Percentiles rank a stretch among this genome's conserved stretches.
These are phyloP conservation scores for Ballota nigra DNA, from an alignment of 257 asterid species.

Conservation along the genomic window DNA sequence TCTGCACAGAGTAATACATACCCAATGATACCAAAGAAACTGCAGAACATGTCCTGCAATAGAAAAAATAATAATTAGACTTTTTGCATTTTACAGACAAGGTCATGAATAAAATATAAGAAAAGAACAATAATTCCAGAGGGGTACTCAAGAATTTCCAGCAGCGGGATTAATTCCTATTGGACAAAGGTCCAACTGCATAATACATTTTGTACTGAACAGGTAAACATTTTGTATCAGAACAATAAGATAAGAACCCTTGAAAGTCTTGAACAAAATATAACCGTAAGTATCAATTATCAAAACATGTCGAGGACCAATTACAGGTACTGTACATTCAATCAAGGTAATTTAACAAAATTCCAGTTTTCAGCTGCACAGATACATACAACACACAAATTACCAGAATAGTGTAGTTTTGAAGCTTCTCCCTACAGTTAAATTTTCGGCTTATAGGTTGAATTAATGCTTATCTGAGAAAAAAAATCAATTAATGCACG, in stretches of 20 bases:
- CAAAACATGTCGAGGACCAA: not conserved
- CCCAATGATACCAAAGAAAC: constrained; percentile 98
- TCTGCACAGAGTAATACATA: constrained; percentile 30
- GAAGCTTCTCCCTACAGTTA: not conserved
- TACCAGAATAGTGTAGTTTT: not conserved
- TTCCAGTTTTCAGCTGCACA: constrained; percentile 10
- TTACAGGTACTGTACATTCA: not conserved
- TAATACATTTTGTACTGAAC: not conserved
- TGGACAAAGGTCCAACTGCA: not conserved
- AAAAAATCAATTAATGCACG: not conserved
- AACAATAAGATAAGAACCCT: not conserved
- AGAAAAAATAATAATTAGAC: constrained; percentile 17
- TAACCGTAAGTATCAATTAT: not conserved
- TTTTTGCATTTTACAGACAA: constrained; percentile 8
- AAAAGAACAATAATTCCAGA: not conserved
- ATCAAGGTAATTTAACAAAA: not conserved
- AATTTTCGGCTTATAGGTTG: not conserved
- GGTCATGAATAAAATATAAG: not conserved
- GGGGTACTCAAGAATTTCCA: not conserved
- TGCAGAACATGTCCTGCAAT: constrained; percentile 95
- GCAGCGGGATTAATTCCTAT: not conserved
- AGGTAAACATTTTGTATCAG: not conserved
- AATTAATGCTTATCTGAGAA: not conserved
- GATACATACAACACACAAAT: not conserved
- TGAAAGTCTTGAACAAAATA: not conserved